Evolutionary conservation across 2,329 filamentous ascomycete species (phyloP).

Genomic region (Mariannaea elegans): DNA sequence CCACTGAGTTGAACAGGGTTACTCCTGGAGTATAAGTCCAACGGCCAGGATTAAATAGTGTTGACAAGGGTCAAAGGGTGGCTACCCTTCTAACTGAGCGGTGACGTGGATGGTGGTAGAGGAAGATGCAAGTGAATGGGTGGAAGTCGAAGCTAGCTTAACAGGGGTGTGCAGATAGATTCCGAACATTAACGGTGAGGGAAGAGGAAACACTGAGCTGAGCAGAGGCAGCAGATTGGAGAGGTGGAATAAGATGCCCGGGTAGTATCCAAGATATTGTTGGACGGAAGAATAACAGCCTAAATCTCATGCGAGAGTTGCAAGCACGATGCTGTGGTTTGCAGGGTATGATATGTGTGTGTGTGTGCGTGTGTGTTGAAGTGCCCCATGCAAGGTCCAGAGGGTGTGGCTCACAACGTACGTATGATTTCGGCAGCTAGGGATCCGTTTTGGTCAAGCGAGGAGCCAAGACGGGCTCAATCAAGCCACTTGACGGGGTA

Average conservation of each 20-base stretch:
- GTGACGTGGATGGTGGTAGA: neutral
- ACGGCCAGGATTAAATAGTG: neutral
- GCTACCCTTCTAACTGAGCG: neutral
- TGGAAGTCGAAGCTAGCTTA: neutral
- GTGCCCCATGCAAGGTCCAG: neutral
- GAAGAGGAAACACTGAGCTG: neutral
- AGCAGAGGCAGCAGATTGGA: neutral
- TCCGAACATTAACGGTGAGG: neutral
- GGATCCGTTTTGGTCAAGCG: neutral
- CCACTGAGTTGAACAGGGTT: slow-evolving; percentile 3
- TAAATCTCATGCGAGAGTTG: neutral
- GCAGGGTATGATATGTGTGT: neutral
- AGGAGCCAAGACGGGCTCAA: neutral
- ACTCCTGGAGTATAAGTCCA: slow-evolving; percentile 1
- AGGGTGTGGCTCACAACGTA: slow-evolving; percentile 7
- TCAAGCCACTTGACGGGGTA: neutral
- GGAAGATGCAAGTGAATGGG: neutral
- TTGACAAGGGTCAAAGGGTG: slow-evolving; percentile 6
- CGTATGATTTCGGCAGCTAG: neutral
- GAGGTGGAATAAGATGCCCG: no score
- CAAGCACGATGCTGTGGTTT: neutral
- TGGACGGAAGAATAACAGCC: no score
- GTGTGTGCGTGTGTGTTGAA: neutral
- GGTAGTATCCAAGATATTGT: no score
- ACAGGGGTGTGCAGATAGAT: neutral